A percentile compares a stretch with the other conserved stretches of the same genome.
phyloP scores from a whole-genome alignment of 371 early-diverging fungal species.

The Gilbertella persicaria region DNA sequence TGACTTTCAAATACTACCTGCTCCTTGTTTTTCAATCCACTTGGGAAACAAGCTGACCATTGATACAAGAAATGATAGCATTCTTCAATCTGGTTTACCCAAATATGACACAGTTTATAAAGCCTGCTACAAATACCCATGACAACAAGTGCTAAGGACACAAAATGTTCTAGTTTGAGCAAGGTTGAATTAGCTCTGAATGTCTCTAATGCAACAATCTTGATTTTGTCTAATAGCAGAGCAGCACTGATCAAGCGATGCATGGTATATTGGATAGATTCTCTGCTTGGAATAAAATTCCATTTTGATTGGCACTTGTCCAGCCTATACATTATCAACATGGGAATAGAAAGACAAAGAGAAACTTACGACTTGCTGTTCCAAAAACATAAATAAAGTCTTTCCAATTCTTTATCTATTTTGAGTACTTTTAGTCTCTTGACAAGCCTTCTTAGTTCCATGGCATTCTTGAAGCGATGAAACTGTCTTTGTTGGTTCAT shows the following conservation, averaged over 20 bases:
- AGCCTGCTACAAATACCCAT: conserved; percentile 43
- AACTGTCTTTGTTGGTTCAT: conserved; percentile 42
- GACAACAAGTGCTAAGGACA: conserved; percentile 33
- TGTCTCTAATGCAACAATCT: conserved; percentile 28
- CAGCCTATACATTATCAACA: conserved; percentile 16
- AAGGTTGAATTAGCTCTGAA: conserved; percentile 39
- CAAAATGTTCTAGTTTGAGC: conserved; percentile 39
- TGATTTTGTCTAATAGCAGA: conserved; percentile 39
- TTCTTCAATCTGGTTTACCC: conserved; percentile 34
- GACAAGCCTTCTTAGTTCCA: conserved; percentile 28
- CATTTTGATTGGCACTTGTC: conserved; percentile 30
- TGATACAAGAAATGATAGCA: conserved; percentile 34
- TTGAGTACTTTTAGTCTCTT: conserved; percentile 35
- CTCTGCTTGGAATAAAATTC: conserved; percentile 39
- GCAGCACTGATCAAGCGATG: conserved; percentile 38
- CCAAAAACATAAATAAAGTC: conserved; percentile 39
- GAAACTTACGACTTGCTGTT: conserved; percentile 28
- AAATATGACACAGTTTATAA: conserved; percentile 25
- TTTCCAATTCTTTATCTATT: conserved; percentile 28
- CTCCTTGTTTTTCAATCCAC: conserved; percentile 32
- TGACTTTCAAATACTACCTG: background rate
- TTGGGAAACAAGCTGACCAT: conserved; percentile 40
- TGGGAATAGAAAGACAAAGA: background rate
- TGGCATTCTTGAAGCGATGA: conserved; percentile 35
- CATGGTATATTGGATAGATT: conserved; percentile 41